These are phyloP conservation scores for Diaporthe helianthi DNA, from an alignment of 2,329 filamentous ascomycete genomes.

Conservation along the genomic window DNA sequence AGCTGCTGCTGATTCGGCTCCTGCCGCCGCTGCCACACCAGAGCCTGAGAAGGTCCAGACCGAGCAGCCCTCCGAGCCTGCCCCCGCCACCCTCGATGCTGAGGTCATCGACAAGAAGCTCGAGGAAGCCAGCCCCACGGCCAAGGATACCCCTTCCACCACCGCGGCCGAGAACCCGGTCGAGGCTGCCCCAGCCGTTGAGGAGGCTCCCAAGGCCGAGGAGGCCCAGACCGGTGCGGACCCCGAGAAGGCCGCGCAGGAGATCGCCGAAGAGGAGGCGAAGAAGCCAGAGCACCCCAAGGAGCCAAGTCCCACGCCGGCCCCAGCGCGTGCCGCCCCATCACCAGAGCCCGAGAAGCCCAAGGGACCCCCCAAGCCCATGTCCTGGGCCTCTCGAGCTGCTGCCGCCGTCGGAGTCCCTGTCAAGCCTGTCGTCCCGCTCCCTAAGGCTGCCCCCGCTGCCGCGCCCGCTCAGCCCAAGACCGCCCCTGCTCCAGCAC, in stretches of 20 bases:
- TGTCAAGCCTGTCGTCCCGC: conserved; percentile 46
- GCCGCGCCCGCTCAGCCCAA: conserved; percentile 52
- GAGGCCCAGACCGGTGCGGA: conserved; percentile 49
- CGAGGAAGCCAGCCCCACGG: conserved; percentile 62
- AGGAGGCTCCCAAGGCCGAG: conserved; percentile 45
- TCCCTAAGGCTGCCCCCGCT: conserved; percentile 64
- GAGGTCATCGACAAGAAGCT: conserved; percentile 76
- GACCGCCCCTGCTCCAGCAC: conserved; percentile 51
- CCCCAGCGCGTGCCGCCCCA: conserved; percentile 59
- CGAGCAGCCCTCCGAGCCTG: conserved; percentile 43
- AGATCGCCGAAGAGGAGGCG: conserved; percentile 61
- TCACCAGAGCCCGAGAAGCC: conserved; percentile 54
- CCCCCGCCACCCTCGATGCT: conserved; percentile 49
- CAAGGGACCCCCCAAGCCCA: conserved; percentile 62
- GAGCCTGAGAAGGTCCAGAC: conserved; percentile 44
- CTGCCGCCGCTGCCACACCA: conserved; percentile 42
- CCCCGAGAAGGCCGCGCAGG: conserved; percentile 57
- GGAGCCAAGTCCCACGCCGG: conserved; percentile 63
- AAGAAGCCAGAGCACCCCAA: conserved; percentile 72
- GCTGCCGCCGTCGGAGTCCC: conserved; percentile 62
- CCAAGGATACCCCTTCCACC: conserved; percentile 48
- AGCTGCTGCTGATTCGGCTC: conserved; percentile 42
- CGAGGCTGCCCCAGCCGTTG: conserved; percentile 37
- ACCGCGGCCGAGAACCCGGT: conserved; percentile 49
- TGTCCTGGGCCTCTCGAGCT: conserved; percentile 77